phyloP scores from a whole-genome alignment of 75 land plant genomes.

The Larix kaempferi region DNA sequence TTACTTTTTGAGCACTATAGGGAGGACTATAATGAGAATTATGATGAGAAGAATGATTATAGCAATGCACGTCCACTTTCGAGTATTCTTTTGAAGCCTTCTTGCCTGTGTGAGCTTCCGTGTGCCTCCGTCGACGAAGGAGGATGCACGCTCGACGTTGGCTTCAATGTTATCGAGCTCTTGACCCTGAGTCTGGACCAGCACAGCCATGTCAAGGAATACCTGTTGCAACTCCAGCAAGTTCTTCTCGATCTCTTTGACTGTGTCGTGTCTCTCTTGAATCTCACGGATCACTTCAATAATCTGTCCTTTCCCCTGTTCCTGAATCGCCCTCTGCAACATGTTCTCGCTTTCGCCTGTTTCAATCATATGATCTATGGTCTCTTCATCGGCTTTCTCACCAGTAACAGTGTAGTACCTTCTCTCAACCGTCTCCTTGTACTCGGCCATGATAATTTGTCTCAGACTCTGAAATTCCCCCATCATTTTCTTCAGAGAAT shows the following conservation, averaged over 20 bases:
- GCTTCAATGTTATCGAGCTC: slow-evolving; percentile 52
- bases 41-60: slow-evolving; percentile 33
- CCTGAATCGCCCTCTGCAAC: slow-evolving; percentile 52
- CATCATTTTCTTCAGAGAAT: slow-evolving; percentile 70
- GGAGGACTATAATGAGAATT: slow-evolving; percentile 30
- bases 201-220: slow-evolving; percentile 65
- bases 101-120: slow-evolving; percentile 30
- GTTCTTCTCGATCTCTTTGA: slow-evolving; percentile 21
- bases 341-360: slow-evolving; percentile 53
- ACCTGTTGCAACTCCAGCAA: slow-evolving; percentile 52
- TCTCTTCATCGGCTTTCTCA: slow-evolving; percentile 44
- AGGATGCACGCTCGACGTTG: slow-evolving; percentile 29
- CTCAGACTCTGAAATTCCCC: slow-evolving; percentile 56
- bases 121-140: slow-evolving; percentile 42
- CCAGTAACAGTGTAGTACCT: slow-evolving; percentile 57
- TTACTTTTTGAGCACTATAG: slow-evolving; percentile 18
- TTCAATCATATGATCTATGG: slow-evolving; percentile 39
- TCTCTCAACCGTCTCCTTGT: slow-evolving; percentile 62
- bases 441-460: slow-evolving; percentile 46
- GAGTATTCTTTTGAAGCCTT: slow-evolving; percentile 28
- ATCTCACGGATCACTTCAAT: slow-evolving; percentile 47
- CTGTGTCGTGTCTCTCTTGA: slow-evolving; percentile 26
- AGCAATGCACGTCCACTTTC: slow-evolving; percentile 54
- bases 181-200: slow-evolving; percentile 57
- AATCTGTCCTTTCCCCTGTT: slow-evolving; percentile 49